Evolutionary conservation across 2,329 filamentous ascomycete genomes (phyloP), one percentile per base, ranked within the genome.

Genomic region (Penicillium thymicola): DNA sequence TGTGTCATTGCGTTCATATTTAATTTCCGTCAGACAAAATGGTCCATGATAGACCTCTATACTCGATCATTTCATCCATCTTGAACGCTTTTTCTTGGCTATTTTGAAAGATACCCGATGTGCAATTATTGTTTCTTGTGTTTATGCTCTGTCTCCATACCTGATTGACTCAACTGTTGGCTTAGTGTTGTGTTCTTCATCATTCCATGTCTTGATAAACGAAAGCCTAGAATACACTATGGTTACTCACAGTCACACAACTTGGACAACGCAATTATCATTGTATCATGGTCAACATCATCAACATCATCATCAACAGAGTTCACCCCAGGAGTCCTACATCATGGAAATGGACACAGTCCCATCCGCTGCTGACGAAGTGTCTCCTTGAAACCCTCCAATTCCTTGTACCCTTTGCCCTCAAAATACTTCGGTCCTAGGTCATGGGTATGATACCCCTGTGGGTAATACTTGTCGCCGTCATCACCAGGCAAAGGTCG

Each of bases 381-480:
- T 59, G 81, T 76, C 14, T 81, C 75, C 7, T 62, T 64, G 21
- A 67, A 66, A 3, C 51, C 44, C 21, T 66, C 59, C n/a, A 70
- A 28, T 18, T 67, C 61, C 54, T 65, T 67, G 10, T 70, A 51
- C 0, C 85, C 84, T 59, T 79, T 78, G 0, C 81, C 81, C 45
- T 77, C 75, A 53, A 82, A 78, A 42, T 73, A 77, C 42, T 70
- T 75, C 0, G 88, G 89, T 0, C 89, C 88, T 10, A 90, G 68
- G 37, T 90, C 85, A 13, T 80, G 76, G 36, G 78, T 65, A n/a
- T 72, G 64, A 57, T 79, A 81, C 4, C 82, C 82, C 49, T 79
- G 67, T 0, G 81, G 78, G 54, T 70, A 70, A 59, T 77, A 81
- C 51, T 72, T 78, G 27, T 77, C 73, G 0, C 73, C 75, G n/a